Conservation (phyloP, 768 basidiomycete species). For the Plicaturopsis crispa region DNA sequence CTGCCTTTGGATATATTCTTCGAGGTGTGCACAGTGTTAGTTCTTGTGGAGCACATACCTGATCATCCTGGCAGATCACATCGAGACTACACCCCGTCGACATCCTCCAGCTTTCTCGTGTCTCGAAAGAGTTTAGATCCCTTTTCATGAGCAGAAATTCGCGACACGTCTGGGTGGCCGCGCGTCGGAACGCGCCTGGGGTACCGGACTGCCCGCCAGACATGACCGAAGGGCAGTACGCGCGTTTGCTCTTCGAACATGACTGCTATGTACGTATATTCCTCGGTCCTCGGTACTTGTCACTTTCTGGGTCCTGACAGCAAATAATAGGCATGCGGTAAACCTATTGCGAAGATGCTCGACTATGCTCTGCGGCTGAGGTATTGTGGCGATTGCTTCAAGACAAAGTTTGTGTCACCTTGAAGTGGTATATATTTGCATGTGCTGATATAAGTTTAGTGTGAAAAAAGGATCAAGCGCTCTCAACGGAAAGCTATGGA, state of each 20-base stretch:
- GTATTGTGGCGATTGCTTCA: background rate
- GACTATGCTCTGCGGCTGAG: background rate
- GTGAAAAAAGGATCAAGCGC: background rate
- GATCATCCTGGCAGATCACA: background rate
- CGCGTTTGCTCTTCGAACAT: background rate
- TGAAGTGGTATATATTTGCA: background rate
- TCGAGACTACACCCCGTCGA: background rate
- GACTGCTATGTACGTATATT: background rate
- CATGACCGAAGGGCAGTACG: background rate
- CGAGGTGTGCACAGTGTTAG: background rate
- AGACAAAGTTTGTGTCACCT: background rate
- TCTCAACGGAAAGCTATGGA: background rate
- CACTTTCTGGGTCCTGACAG: background rate
- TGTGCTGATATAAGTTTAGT: background rate
- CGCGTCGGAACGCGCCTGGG: background rate
- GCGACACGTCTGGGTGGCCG: background rate
- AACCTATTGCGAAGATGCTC: background rate
- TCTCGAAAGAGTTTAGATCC: background rate
- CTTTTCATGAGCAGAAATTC: background rate
- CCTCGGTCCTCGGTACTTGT: background rate
- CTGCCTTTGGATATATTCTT: background rate
- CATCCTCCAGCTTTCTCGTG: background rate
- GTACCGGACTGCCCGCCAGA: background rate
- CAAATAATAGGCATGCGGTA: background rate
- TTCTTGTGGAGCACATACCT: background rate